Percentiles rank a stretch among this genome's conserved stretches.
Conservation (phyloP, 495 filamentous ascomycete species). For the Aspergillus bridgeri region DNA sequence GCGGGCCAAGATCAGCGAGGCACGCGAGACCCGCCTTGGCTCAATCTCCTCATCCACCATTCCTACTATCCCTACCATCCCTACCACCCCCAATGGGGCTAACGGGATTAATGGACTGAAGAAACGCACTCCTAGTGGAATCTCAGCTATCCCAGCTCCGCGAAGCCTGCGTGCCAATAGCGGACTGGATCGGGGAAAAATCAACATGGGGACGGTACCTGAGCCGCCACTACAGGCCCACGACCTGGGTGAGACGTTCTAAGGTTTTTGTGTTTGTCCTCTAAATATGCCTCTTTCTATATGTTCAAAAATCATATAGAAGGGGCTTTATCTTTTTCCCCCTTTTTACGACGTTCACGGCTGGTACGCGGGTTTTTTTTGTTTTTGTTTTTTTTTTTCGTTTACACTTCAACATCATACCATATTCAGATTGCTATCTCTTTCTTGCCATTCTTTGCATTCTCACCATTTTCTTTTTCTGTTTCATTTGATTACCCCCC, state of each 20-base stretch:
- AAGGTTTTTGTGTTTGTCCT: conserved; percentile 13
- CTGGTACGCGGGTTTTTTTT: conserved; percentile 17
- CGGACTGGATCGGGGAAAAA: conserved; percentile 42
- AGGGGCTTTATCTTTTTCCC: not conserved
- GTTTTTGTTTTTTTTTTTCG: too few relatives aligned
- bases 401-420: conserved; percentile 10
- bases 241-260: conserved; percentile 69
- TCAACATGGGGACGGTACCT: conserved; percentile 51
- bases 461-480: conserved; percentile 12
- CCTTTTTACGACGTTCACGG: conserved; percentile 20
- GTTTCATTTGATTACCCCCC: conserved; percentile 10
- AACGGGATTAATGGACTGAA: conserved; percentile 16
- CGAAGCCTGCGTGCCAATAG: conserved; percentile 49
- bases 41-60: conserved; percentile 26
- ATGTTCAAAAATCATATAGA: not conserved
- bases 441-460: conserved; percentile 7
- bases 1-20: conserved; percentile 27
- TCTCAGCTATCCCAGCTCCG: conserved; percentile 49
- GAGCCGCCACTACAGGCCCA: conserved; percentile 47
- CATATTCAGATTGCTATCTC: conserved; percentile 15
- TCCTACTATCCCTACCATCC: not conserved
- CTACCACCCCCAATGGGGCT: conserved; percentile 13
- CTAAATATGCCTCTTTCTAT: not conserved
- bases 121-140: conserved; percentile 52
- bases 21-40: conserved; percentile 28